phyloP scores from a whole-genome alignment of 129 eudicot species.

The Daucus carota region DNA sequence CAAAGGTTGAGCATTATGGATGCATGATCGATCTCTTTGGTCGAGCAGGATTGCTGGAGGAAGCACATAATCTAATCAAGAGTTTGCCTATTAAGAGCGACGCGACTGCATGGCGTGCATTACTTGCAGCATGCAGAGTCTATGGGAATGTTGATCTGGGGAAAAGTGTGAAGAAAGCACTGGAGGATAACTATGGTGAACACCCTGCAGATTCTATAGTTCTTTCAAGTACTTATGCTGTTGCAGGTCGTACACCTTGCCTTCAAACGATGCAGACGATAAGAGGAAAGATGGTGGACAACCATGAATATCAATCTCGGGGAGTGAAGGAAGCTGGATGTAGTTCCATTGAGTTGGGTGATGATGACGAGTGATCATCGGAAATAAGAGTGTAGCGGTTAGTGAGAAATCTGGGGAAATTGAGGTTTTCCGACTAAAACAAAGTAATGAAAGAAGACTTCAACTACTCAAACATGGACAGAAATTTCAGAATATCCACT shows the following conservation, averaged over 20 bases:
- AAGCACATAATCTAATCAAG: constrained; percentile 40
- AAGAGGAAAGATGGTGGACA: constrained; percentile 1
- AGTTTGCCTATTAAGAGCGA: constrained; percentile 27
- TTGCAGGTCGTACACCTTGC: constrained; percentile 18
- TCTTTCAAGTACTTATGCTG: constrained; percentile 27
- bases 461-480: neutral
- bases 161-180: constrained; percentile 18
- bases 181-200: constrained; percentile 16
- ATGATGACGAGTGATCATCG: neutral
- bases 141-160: constrained; percentile 27
- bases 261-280: neutral
- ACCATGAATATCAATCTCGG: constrained; percentile 6
- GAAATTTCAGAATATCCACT: neutral
- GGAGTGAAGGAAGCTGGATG: constrained; percentile 30
- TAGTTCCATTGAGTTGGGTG: constrained; percentile 23
- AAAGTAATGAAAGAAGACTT: neutral
- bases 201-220: constrained; percentile 30
- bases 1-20: constrained; percentile 49
- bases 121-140: constrained; percentile 32
- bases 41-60: constrained; percentile 52
- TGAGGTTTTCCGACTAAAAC: too few species aligned
- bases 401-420: neutral
- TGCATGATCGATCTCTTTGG: constrained; percentile 53
- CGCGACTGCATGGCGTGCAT: constrained; percentile 38
- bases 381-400: neutral